These are phyloP conservation scores for Speleostelium caveatum DNA, from an alignment of 78 protist species.

Conservation along the genomic window DNA sequence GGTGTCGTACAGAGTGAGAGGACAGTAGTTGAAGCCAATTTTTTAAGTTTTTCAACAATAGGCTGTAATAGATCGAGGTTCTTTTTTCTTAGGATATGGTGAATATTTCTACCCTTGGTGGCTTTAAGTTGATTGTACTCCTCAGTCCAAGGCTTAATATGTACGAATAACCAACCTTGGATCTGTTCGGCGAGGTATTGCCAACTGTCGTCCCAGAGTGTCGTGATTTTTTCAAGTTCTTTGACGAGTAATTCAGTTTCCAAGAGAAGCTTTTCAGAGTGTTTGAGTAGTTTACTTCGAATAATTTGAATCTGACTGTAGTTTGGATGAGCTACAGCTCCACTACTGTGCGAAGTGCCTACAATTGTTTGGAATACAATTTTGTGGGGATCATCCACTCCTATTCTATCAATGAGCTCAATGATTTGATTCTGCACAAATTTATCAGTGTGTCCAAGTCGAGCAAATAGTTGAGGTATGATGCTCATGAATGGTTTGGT, in stretches of 20 bases:
- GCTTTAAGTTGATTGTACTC: conserved; percentile 33
- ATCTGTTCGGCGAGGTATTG: conserved; percentile 19
- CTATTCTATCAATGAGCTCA: conserved; percentile 49
- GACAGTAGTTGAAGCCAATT: conserved; percentile 17
- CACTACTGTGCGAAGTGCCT: no score
- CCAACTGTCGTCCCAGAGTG: conserved; percentile 88
- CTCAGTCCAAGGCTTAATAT: conserved; percentile 14
- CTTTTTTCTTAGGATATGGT: background rate
- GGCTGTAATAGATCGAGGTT: conserved; percentile 17
- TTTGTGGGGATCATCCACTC: conserved; percentile 45
- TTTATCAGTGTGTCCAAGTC: conserved; percentile 22
- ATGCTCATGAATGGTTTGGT: conserved; percentile 36
- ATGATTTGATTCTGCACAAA: conserved; percentile 26
- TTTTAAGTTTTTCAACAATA: conserved; percentile 9
- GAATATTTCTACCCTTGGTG: background rate
- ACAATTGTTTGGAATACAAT: conserved; percentile 68
- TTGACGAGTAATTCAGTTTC: conserved; percentile 42
- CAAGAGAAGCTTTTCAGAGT: conserved; percentile 2
- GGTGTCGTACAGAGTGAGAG: conserved; percentile 25
- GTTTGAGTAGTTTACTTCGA: background rate
- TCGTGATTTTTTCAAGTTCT: conserved; percentile 70
- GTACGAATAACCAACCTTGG: conserved; percentile 37
- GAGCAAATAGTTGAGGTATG: conserved; percentile 78
- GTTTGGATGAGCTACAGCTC: conserved; percentile 25
- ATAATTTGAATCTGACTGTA: conserved; percentile 16